A percentile compares a stretch with the other conserved stretches of the same genome.
phyloP scores from a whole-genome alignment of 129 eudicot species.

The carrot (Daucus carota) region DH1_v3.0 NC_030381.2:41929501-41930000 shows the following conservation, averaged over 20 bases:
- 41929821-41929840: not conserved
- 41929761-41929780: not conserved
- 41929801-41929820: not conserved
- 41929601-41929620: constrained; percentile 10
- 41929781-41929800: not conserved
- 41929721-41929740: constrained; percentile 83
- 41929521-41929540: constrained; percentile 88
- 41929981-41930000: not conserved
- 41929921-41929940: not conserved
- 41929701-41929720: constrained; percentile 99
- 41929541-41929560: constrained; percentile 27
- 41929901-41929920: not conserved
- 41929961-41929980: not conserved
- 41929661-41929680: constrained; percentile 72
- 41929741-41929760: constrained; percentile 59
- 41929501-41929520: constrained; percentile 83
- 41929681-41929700: constrained; percentile 86
- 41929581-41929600: not conserved
- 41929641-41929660: constrained; percentile 89
- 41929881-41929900: not conserved
- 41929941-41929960: not conserved
- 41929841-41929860: not conserved
- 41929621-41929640: constrained; percentile 81
- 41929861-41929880: not conserved
- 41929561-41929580: not conserved